Conservation (phyloP, 2,329 filamentous ascomycete species). For the Akanthomyces muscarius region DNA sequence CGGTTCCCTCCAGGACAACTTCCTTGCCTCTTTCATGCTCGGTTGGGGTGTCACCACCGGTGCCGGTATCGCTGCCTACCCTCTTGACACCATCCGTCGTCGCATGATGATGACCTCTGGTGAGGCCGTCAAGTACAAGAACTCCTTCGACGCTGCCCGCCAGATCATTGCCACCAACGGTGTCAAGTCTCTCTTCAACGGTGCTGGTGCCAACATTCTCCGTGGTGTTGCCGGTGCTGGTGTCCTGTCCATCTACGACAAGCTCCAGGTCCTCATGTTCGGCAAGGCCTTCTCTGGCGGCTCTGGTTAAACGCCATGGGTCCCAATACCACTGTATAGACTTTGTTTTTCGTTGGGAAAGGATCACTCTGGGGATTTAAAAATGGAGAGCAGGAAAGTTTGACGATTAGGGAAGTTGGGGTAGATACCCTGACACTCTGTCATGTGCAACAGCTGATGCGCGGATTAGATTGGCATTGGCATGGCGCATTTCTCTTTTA, state of each 20-base stretch:
- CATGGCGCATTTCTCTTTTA: slow-evolving; percentile 42
- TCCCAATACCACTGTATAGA: slow-evolving; percentile 40
- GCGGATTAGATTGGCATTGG: slow-evolving; percentile 48
- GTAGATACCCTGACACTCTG: slow-evolving; percentile 35
- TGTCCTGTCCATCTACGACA: slow-evolving; percentile 99
- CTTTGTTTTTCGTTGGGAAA: slow-evolving; percentile 29
- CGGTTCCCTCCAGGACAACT: slow-evolving; percentile 92
- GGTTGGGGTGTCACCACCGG: slow-evolving; percentile 99
- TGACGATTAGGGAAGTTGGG: slow-evolving; percentile 42
- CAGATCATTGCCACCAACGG: slow-evolving; percentile 98
- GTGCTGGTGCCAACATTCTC: slow-evolving; percentile 99
- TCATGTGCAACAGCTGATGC: slow-evolving; percentile 40
- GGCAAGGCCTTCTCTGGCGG: slow-evolving; percentile 94
- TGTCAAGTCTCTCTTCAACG: slow-evolving; percentile 99
- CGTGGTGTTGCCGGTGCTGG: slow-evolving; percentile 99
- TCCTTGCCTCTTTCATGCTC: slow-evolving; percentile 98
- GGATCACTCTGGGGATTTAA: slow-evolving; percentile 27
- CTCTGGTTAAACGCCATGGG: slow-evolving; percentile 43
- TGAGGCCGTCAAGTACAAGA: slow-evolving; percentile 99
- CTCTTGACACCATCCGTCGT: slow-evolving; percentile 99
- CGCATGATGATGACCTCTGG: slow-evolving; percentile 99
- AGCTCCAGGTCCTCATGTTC: slow-evolving; percentile 98
- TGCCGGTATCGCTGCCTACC: slow-evolving; percentile 99
- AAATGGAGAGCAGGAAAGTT: slow-evolving; percentile 45
- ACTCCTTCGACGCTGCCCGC: slow-evolving; percentile 87